Evolutionary conservation across 2,329 filamentous ascomycete species (phyloP).

Genomic region (Fusarium camptoceras): DNA sequence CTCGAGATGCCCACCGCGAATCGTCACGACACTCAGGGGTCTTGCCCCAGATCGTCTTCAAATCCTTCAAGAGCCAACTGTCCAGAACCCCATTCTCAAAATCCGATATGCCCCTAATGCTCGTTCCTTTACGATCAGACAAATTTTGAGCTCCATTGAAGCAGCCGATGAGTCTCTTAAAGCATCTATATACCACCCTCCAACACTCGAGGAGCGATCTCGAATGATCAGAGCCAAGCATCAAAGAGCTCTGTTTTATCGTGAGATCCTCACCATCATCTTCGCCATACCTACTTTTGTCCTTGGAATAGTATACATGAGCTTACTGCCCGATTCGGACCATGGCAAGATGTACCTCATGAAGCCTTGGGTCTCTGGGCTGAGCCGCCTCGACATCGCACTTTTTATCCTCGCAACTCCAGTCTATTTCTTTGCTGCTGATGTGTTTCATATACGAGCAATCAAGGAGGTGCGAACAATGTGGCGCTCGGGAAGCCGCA

Average conservation of each 20-base stretch:
- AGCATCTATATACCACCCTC: conserved; percentile 80
- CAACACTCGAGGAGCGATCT: conserved; percentile 85
- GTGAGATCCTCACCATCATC: conserved; percentile 76
- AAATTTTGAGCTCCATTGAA: conserved; percentile 76
- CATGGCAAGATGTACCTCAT: conserved; percentile 73
- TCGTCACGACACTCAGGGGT: conserved; percentile 64
- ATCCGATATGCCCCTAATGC: conserved; percentile 76
- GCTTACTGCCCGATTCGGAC: conserved; percentile 72
- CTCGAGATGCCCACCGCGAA: conserved; percentile 73
- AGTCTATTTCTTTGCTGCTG: conserved; percentile 87
- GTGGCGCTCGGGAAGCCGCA: conserved; percentile 81
- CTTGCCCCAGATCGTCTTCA: conserved; percentile 63
- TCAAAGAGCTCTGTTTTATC: conserved; percentile 73
- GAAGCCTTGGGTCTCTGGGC: conserved; percentile 75
- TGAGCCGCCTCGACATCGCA: conserved; percentile 81
- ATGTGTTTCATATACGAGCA: conserved; percentile 84
- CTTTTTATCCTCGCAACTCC: conserved; percentile 86
- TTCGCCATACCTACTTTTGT: conserved; percentile 85
- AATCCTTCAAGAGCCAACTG: conserved; percentile 66
- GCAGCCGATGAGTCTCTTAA: conserved; percentile 73
- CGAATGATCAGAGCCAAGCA: conserved; percentile 78
- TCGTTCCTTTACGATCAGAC: conserved; percentile 78
- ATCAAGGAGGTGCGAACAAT: conserved; percentile 81
- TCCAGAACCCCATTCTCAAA: conserved; percentile 74
- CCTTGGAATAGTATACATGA: conserved; percentile 93